Evolutionary conservation across 1,284 basidiomycete species (phyloP), one percentile per base, ranked within the genome.

Genomic region (Moesziomyces parantarcticus): DNA sequence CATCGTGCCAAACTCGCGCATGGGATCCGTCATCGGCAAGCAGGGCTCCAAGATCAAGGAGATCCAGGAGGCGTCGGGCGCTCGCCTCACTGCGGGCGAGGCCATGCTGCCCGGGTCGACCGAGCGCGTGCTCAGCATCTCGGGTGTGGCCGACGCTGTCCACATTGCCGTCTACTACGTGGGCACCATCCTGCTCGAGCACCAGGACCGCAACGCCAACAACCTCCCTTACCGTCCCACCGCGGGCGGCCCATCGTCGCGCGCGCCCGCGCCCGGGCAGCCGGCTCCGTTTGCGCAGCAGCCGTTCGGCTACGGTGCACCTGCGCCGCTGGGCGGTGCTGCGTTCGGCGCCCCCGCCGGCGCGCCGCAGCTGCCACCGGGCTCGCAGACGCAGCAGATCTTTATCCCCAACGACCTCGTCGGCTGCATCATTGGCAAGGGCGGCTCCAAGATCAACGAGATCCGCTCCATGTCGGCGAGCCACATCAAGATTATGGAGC

Each of bases 161-260:
- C 97, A 99, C 85, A 99, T 99, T 75, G 97, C 97, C 29, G 97
- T 97, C 7, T 99, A 97, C 86, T 98, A 99, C 84, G 95, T 98
- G 65, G 95, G 95, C 53, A 96, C 94, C 73, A 97, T 97, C 76
- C 89, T 98, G 62, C 91, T 97, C 74, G 95, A 97, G 85, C 93
- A 94, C 47, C 92, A 95, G 84, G 94, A 96, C 79, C 67, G 80
- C 18, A 76, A 78, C 36, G 66, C 78, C 41, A 76, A 78, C 58
- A 84, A 85, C 72, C 77, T 81, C 14, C 73, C 84, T 2, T 85
- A 85, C 70, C 79, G 84, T 8, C 85, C 85, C 10, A 63, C 76
- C 9, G 72, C 74, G 11, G 78, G 75, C 22, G 63, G 60, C 8
- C 55, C 78, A 14, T 56, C 61, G 1, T 43, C 56, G n/a, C 59